Evolutionary conservation across 192 early-diverging fungal genomes (phyloP).

Genomic region (Coemansia sp.): DNA sequence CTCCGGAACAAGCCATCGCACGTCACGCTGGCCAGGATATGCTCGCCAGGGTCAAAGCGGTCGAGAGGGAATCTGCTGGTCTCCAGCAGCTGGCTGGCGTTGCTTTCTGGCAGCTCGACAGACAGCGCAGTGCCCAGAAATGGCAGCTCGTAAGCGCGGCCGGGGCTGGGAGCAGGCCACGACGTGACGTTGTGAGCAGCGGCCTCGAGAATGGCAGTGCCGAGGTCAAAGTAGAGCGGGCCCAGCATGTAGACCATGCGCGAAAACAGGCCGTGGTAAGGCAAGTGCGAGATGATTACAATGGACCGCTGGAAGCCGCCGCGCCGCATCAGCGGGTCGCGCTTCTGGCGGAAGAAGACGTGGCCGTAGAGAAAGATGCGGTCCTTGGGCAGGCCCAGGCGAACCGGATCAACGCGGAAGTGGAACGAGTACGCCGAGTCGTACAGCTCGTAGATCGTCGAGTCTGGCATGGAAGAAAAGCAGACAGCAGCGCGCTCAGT

Average conservation of each 20-base stretch:
- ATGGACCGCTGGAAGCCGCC: constrained; percentile 94
- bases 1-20: constrained; percentile 71
- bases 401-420: constrained; percentile 61
- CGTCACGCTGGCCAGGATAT: constrained; percentile 71
- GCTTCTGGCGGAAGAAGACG: constrained; percentile 93
- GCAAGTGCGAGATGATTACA: constrained; percentile 85
- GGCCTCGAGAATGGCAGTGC: constrained; percentile 74
- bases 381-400: constrained; percentile 50
- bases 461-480: constrained; percentile 80
- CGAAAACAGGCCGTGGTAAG: constrained; percentile 86
- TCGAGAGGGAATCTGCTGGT: constrained; percentile 71
- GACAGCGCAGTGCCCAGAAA: constrained; percentile 70
- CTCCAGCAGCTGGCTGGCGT: constrained; percentile 73
- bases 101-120: constrained; percentile 66
- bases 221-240: constrained; percentile 79
- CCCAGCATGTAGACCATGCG: constrained; percentile 74
- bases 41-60: constrained; percentile 65
- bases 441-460: constrained; percentile 72
- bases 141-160: constrained; percentile 69
- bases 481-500: constrained; percentile 75
- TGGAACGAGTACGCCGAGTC: constrained; percentile 76
- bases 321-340: constrained; percentile 79
- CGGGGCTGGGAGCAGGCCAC: constrained; percentile 63
- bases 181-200: constrained; percentile 76
- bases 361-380: constrained; percentile 70